Evolutionary conservation across 1,284 basidiomycete genomes (phyloP).

Genomic region (Fomes fomentarius): DNA sequence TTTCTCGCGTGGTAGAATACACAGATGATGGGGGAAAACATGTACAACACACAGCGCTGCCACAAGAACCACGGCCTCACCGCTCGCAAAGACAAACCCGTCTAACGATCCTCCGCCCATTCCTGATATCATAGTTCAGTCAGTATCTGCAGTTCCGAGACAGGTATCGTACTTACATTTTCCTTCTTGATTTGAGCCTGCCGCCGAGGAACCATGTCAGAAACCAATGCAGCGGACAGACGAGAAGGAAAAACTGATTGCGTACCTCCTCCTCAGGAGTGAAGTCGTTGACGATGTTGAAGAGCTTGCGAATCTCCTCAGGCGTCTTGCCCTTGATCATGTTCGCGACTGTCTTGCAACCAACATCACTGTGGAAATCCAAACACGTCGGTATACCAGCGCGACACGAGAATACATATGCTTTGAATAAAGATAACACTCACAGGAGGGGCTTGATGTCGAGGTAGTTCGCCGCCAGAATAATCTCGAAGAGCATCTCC

Average conservation of each 20-base stretch:
- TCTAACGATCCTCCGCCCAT: slow-evolving; percentile 88
- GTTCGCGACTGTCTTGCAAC: slow-evolving; percentile 99
- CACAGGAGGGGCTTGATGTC: slow-evolving; percentile 99
- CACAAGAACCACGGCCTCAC: slow-evolving; percentile 26
- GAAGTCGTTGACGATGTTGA: slow-evolving; percentile 99
- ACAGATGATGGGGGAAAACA: slow-evolving; percentile 12
- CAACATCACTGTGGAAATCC: slow-evolving; percentile 77
- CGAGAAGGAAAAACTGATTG: slow-evolving; percentile 12
- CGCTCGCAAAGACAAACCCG: slow-evolving; percentile 21
- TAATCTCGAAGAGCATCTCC: slow-evolving; percentile 99
- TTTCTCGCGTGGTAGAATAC: slow-evolving; percentile 26
- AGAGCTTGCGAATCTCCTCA: slow-evolving; percentile 94
- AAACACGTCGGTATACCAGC: not conserved
- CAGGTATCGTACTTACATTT: slow-evolving; percentile 68
- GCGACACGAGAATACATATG: not conserved
- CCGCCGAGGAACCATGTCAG: slow-evolving; percentile 13
- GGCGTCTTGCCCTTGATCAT: slow-evolving; percentile 99
- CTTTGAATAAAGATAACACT: slow-evolving; percentile 34
- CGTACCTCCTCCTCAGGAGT: slow-evolving; percentile 97
- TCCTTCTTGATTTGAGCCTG: slow-evolving; percentile 99
- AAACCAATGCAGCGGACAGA: slow-evolving; percentile 4
- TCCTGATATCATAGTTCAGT: slow-evolving; percentile 45
- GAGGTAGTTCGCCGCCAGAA: slow-evolving; percentile 98
- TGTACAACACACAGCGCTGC: slow-evolving; percentile 25
- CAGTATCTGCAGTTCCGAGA: not conserved